phyloP scores from a whole-genome alignment of 768 basidiomycete species.

The Leccinum uliginosum region DNA sequence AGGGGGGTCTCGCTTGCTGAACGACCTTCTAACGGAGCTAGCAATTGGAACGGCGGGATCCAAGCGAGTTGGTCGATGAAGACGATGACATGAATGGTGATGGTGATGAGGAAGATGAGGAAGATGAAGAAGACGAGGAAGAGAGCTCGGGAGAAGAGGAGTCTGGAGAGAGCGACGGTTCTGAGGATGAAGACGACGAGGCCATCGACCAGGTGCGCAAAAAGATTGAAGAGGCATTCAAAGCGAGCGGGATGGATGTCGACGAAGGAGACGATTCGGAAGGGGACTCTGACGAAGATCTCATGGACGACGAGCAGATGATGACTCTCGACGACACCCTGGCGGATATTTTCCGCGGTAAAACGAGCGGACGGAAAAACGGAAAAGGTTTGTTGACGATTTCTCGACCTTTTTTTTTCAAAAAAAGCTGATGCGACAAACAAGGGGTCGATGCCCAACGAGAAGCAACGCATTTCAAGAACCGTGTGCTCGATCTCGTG shows the following conservation, averaged over 20 bases:
- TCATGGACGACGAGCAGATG: conserved; percentile 98
- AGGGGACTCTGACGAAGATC: conserved; percentile 52
- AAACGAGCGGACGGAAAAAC: conserved; percentile 53
- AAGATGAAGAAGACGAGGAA: conserved; percentile 35
- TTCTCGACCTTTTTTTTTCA: background rate
- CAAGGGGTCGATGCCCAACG: conserved; percentile 67
- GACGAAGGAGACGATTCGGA: conserved; percentile 47
- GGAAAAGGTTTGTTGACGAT: conserved; percentile 53
- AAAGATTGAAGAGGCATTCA: conserved; percentile 62
- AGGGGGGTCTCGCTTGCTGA: background rate
- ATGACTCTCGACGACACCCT: conserved; percentile 92
- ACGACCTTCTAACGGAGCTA: conserved; percentile 27
- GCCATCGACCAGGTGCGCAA: conserved; percentile 49
- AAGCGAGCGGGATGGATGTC: conserved; percentile 53
- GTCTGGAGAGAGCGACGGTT: conserved; percentile 34
- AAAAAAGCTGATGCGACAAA: background rate
- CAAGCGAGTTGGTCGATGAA: conserved; percentile 44
- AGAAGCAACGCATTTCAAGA: conserved; percentile 95
- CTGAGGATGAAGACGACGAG: conserved; percentile 50
- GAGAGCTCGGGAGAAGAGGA: conserved; percentile 30
- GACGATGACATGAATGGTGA: conserved; percentile 41
- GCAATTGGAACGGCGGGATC: conserved; percentile 80
- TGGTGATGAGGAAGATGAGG: conserved; percentile 31
- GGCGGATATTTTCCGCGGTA: conserved; percentile 77
- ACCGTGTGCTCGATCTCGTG: conserved; percentile 91